phyloP scores from a whole-genome alignment of 2,329 filamentous ascomycete genomes.

The Cryphonectria nitschkei region DNA sequence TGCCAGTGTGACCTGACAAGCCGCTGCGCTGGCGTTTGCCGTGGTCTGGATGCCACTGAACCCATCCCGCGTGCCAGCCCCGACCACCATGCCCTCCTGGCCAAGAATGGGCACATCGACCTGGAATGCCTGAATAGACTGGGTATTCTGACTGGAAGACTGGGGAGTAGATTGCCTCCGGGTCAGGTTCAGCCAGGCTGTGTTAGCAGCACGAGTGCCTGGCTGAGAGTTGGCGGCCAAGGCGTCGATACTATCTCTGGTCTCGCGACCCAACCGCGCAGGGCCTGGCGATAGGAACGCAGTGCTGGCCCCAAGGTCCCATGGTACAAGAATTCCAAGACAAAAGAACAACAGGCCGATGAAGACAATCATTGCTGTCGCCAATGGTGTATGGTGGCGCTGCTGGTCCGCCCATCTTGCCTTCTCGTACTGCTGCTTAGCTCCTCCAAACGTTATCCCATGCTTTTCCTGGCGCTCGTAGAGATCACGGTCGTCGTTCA shows the following conservation, averaged over 20 bases:
- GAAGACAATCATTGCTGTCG: slow-evolving; percentile 2
- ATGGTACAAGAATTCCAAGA: not conserved
- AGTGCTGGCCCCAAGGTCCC: not conserved
- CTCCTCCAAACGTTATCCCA: not conserved
- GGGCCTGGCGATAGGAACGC: not conserved
- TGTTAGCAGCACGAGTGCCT: not conserved
- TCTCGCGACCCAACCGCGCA: not conserved
- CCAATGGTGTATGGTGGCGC: not conserved
- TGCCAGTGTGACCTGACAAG: slow-evolving; percentile 22
- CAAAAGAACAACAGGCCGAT: slow-evolving; percentile 11
- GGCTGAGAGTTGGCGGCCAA: not conserved
- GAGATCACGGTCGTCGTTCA: not conserved
- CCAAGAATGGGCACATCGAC: slow-evolving; percentile 24
- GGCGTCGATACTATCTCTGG: not conserved
- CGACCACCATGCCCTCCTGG: slow-evolving; percentile 14
- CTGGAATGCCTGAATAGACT: slow-evolving; percentile 17
- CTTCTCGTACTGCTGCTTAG: slow-evolving; percentile 5
- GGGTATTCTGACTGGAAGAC: not conserved
- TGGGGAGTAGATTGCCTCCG: not conserved
- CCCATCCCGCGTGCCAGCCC: slow-evolving; percentile 17
- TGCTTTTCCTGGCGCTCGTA: not conserved
- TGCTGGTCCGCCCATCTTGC: slow-evolving; percentile 10
- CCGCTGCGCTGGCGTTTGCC: not conserved
- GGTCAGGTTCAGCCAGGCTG: not conserved
- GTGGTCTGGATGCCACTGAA: slow-evolving; percentile 21